Percentiles rank a stretch among this genome's conserved stretches.
These are phyloP conservation scores for Hemisphaericaspora subhashii DNA, from an alignment of 1,139 yeast genomes.

Conservation along the genomic window DNA sequence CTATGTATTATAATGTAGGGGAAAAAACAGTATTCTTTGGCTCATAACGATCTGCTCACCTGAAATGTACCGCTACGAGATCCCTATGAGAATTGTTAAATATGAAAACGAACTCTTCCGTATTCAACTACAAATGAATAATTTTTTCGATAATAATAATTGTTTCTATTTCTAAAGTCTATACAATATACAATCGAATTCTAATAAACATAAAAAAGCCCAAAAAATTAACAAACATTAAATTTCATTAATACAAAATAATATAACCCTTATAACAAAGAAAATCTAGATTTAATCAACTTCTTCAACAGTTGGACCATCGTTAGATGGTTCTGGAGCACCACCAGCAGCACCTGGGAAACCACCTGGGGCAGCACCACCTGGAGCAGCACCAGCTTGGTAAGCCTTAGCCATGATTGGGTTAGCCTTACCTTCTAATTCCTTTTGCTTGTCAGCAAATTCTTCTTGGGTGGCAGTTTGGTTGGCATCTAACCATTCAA, in stretches of 20 bases:
- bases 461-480: constrained; percentile 87
- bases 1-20: no score
- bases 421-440: constrained; percentile 89
- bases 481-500: constrained; percentile 86
- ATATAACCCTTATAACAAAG: not conserved
- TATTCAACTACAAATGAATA: not conserved
- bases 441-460: constrained; percentile 87
- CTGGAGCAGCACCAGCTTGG: constrained; percentile 65
- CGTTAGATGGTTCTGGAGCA: constrained; percentile 69
- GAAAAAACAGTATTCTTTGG: no score
- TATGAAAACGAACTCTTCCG: no score
- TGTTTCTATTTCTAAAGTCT: constrained; percentile 2
- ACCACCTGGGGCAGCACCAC: constrained; percentile 60
- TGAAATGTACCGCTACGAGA: no score
- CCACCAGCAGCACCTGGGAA: constrained; percentile 64
- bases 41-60: no score
- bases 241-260: constrained; percentile 4
- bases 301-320: constrained; percentile 93
- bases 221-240: constrained; percentile 4
- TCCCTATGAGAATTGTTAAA: no score
- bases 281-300: constrained; percentile 59
- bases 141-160: not conserved
- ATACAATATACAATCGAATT: not conserved
- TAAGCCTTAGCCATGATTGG: constrained; percentile 93
- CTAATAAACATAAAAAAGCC: constrained; percentile 1